phyloP scores from a whole-genome alignment of 495 filamentous ascomycete species.

The Xylaria cubensis region DNA sequence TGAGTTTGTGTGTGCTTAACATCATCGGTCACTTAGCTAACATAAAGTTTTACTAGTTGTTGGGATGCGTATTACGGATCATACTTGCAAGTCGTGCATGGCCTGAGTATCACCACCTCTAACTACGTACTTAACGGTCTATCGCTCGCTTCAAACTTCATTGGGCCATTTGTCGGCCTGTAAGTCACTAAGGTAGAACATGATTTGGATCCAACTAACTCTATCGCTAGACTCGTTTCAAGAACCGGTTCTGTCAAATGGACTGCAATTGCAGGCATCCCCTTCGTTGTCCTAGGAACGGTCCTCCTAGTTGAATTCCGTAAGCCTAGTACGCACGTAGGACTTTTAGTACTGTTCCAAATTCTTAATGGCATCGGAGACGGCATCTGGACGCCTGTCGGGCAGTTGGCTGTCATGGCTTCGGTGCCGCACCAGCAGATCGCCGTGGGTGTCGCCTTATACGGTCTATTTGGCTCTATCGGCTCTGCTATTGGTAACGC shows the following conservation, averaged over 20 bases:
- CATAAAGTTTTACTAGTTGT: neutral
- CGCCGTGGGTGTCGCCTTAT: conserved; percentile 69
- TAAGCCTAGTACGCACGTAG: conserved; percentile 53
- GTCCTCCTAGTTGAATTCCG: conserved; percentile 73
- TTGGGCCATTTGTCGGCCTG: conserved; percentile 65
- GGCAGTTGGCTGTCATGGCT: conserved; percentile 71
- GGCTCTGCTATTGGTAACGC: conserved; percentile 72
- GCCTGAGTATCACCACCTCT: conserved; percentile 64
- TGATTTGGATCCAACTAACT: neutral
- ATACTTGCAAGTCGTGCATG: conserved; percentile 75
- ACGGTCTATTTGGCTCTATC: conserved; percentile 68
- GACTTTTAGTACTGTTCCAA: conserved; percentile 69
- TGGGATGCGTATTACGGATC: conserved; percentile 65
- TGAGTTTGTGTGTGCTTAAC: conserved; percentile 26
- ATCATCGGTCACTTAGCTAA: neutral
- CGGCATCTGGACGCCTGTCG: conserved; percentile 67
- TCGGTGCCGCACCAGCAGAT: conserved; percentile 68
- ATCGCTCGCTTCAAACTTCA: conserved; percentile 71
- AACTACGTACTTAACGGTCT: conserved; percentile 75
- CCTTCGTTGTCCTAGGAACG: conserved; percentile 63
- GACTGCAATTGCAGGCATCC: conserved; percentile 58
- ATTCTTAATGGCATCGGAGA: conserved; percentile 69
- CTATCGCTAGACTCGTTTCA: neutral
- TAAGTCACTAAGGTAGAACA: conserved; percentile 35
- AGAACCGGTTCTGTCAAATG: conserved; percentile 60